A percentile compares a stretch with the other conserved stretches of the same genome.
Conservation (phyloP, 306 rosid genomes). For the Prunus kanzakura region DNA sequence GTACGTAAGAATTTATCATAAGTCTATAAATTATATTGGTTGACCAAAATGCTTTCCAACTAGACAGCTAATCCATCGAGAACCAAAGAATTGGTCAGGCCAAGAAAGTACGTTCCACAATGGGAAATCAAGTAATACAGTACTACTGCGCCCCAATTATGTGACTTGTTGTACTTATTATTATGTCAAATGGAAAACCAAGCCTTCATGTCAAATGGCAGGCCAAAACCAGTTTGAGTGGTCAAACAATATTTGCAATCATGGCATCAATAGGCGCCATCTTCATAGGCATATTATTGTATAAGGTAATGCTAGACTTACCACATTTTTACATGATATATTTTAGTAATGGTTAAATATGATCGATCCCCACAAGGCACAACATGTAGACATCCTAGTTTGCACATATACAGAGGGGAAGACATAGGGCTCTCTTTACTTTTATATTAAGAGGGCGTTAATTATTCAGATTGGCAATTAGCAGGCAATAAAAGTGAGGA, state of each 20-base stretch:
- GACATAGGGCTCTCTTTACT: neutral
- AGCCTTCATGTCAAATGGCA: neutral
- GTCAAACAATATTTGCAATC: neutral
- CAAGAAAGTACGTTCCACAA: neutral
- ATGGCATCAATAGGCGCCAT: neutral
- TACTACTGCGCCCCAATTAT: neutral
- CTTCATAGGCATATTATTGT: no score
- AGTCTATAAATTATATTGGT: neutral
- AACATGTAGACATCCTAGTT: neutral
- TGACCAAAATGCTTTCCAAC: neutral
- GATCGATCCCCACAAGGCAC: neutral
- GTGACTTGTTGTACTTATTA: neutral
- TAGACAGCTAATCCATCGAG: neutral
- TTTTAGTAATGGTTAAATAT: neutral
- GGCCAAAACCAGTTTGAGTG: neutral
- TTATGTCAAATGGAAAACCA: no score
- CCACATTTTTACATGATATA: neutral
- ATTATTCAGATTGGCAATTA: neutral
- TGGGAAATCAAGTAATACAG: conserved; percentile 3
- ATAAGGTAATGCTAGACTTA: no score
- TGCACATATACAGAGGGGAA: neutral
- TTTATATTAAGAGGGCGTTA: neutral
- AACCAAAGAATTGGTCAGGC: conserved; percentile 3
- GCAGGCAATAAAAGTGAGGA: neutral
- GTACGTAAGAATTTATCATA: neutral